A percentile compares a stretch with the other conserved stretches of the same genome.
Conservation (phyloP, 176 grass and related monocot species). For the Echinochloa phyllopogon region DNA sequence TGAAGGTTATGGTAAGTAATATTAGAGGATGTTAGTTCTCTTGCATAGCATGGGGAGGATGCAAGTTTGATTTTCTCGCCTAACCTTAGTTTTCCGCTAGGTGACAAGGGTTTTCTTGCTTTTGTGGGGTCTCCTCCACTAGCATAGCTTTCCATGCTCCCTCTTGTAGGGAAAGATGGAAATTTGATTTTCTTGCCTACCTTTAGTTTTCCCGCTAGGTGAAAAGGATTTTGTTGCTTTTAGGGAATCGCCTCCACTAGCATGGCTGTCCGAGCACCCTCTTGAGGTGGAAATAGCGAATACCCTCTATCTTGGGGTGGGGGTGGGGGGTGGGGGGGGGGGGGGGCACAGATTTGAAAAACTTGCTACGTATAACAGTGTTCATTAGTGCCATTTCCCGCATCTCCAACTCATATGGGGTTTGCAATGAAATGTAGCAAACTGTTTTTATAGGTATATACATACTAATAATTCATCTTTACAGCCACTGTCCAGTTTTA, state of each 20-base stretch:
- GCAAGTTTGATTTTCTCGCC: background rate
- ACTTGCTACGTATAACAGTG: background rate
- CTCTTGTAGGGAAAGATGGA: background rate
- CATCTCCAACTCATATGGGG: background rate
- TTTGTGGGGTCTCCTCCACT: background rate
- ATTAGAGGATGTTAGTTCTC: background rate
- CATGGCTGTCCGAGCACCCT: background rate
- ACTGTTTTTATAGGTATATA: background rate
- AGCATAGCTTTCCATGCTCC: background rate
- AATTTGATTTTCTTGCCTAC: too few relatives aligned
- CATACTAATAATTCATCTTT: background rate
- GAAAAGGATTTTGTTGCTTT: too few relatives aligned
- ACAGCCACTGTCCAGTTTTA: background rate
- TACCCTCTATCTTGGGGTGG: background rate
- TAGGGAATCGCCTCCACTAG: background rate
- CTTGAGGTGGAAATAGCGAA: background rate
- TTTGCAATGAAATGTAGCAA: background rate
- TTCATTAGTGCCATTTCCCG: background rate
- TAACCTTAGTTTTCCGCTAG: background rate
- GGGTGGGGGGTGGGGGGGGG: too few relatives aligned
- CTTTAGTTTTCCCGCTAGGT: too few relatives aligned
- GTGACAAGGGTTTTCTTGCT: background rate
- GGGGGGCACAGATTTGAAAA: too few relatives aligned
- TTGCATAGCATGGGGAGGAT: background rate
- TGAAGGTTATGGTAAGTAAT: conserved; percentile 95